A percentile compares a stretch with the other conserved stretches of the same genome.
Conservation (phyloP, 805 yeast genomes). For the Pichia exigua region DNA sequence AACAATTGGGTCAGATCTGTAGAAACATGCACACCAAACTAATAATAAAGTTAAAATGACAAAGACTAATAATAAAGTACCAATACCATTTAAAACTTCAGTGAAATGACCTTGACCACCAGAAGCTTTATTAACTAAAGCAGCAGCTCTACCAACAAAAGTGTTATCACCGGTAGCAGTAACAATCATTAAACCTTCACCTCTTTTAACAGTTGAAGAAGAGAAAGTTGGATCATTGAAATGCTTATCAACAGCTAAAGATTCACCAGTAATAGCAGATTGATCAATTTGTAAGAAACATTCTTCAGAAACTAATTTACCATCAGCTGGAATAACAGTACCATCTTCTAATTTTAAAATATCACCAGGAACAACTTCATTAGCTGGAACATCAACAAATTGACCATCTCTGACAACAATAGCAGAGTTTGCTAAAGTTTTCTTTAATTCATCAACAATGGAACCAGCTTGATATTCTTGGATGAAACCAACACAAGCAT, state of each 20-base stretch:
- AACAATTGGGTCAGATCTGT: slow-evolving; percentile 83
- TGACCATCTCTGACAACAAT: slow-evolving; percentile 77
- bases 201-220: slow-evolving; percentile 91
- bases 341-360: slow-evolving; percentile 87
- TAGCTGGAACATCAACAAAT: slow-evolving; percentile 64
- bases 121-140: slow-evolving; percentile 89
- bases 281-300: slow-evolving; percentile 88
- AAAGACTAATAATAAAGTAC: slow-evolving; percentile 82
- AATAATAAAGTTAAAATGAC: slow-evolving; percentile 80
- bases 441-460: slow-evolving; percentile 92
- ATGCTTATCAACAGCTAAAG: slow-evolving; percentile 89
- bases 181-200: slow-evolving; percentile 91
- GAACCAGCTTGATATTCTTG: slow-evolving; percentile 99
- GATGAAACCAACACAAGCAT: slow-evolving; percentile 91
- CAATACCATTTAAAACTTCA: slow-evolving; percentile 96
- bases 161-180: slow-evolving; percentile 94
- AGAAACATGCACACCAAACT: slow-evolving; percentile 92
- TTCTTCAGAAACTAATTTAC: slow-evolving; percentile 75
- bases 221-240: slow-evolving; percentile 83
- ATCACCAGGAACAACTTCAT: slow-evolving; percentile 92
- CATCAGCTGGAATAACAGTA: slow-evolving; percentile 87
- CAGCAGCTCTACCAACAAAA: slow-evolving; percentile 96
- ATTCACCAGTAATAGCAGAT: slow-evolving; percentile 97
- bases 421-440: slow-evolving; percentile 88
- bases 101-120: slow-evolving; percentile 95